Conservation (phyloP, 352 stramenopile genomes). For the Thraustochytrium striatum region DNA sequence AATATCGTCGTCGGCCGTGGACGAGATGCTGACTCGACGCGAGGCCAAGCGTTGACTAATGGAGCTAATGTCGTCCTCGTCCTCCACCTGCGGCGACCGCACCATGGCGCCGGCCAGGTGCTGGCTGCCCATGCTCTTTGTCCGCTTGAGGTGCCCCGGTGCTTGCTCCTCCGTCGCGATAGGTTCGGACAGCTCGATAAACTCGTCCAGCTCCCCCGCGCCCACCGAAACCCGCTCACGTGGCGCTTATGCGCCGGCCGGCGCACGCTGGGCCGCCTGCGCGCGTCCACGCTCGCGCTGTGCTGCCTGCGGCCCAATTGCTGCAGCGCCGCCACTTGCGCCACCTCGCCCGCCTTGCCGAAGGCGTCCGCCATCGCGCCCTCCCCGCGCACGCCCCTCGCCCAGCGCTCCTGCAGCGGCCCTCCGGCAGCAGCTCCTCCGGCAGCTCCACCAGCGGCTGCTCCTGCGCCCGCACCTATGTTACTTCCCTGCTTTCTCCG, state of each 20-base stretch:
- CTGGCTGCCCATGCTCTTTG: slow-evolving; percentile 26
- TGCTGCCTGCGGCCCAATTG: too few species aligned
- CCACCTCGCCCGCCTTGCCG: too few species aligned
- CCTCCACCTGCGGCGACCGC: neutral
- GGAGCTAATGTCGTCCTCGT: slow-evolving; percentile 30
- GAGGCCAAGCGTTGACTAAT: slow-evolving; percentile 25
- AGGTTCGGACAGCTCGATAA: neutral
- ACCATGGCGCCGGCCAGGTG: neutral
- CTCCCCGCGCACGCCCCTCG: too few species aligned
- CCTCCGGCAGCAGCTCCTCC: too few species aligned
- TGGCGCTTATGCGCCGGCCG: slow-evolving; percentile 20
- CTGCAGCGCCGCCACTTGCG: too few species aligned
- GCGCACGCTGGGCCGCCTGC: neutral
- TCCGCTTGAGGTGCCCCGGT: slow-evolving; percentile 16
- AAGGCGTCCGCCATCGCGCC: too few species aligned
- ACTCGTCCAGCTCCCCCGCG: neutral
- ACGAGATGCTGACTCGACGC: slow-evolving; percentile 41
- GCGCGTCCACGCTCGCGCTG: neutral
- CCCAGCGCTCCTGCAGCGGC: too few species aligned
- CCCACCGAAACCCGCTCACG: slow-evolving; percentile 36
- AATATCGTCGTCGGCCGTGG: slow-evolving; percentile 35
- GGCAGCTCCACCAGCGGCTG: too few species aligned
- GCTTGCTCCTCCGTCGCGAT: neutral
- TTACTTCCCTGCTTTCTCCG: too few species aligned
- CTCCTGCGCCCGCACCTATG: too few species aligned